Percentiles rank a stretch among this genome's conserved stretches.
Conservation (phyloP, 1,284 basidiomycete species). For the Microstroma glucosiphilum region DNA sequence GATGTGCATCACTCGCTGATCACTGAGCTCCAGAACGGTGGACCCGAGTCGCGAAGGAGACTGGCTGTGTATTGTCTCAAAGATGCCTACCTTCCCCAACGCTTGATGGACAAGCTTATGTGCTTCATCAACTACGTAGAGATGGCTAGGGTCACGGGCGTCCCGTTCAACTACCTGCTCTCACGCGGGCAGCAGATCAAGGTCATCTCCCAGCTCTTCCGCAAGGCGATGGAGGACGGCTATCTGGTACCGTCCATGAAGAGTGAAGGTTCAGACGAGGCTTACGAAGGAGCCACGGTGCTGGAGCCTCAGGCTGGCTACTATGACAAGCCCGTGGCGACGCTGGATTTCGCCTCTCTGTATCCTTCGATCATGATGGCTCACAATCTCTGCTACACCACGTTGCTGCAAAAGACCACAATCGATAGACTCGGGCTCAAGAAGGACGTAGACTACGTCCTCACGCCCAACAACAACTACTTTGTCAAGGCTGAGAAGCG, state of each 20-base stretch:
- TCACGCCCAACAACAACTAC: constrained; percentile 50
- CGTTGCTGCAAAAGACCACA: constrained; percentile 43
- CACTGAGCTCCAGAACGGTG: constrained; percentile 48
- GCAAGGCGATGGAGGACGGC: constrained; percentile 47
- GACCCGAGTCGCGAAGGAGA: constrained; percentile 47
- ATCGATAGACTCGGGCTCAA: constrained; percentile 44
- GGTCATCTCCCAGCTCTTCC: constrained; percentile 49
- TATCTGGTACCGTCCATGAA: constrained; percentile 49
- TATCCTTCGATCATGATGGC: constrained; percentile 52
- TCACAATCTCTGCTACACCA: constrained; percentile 51
- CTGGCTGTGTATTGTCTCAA: constrained; percentile 50
- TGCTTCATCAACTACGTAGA: constrained; percentile 51
- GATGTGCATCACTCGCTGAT: constrained; percentile 50
- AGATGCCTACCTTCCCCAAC: constrained; percentile 50
- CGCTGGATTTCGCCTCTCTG: constrained; percentile 49
- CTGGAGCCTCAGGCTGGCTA: constrained; percentile 49
- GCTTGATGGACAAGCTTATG: constrained; percentile 51
- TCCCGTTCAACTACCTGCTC: constrained; percentile 50
- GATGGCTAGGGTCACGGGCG: constrained; percentile 50
- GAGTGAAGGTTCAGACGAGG: constrained; percentile 47
- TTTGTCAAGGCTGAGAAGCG: constrained; percentile 42
- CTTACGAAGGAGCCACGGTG: constrained; percentile 50
- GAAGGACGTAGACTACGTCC: constrained; percentile 43
- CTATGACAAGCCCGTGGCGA: constrained; percentile 48
- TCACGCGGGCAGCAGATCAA: constrained; percentile 51